These are phyloP conservation scores for Chalciporus chontae DNA, from an alignment of 768 basidiomycete species.

Conservation along the genomic window DNA sequence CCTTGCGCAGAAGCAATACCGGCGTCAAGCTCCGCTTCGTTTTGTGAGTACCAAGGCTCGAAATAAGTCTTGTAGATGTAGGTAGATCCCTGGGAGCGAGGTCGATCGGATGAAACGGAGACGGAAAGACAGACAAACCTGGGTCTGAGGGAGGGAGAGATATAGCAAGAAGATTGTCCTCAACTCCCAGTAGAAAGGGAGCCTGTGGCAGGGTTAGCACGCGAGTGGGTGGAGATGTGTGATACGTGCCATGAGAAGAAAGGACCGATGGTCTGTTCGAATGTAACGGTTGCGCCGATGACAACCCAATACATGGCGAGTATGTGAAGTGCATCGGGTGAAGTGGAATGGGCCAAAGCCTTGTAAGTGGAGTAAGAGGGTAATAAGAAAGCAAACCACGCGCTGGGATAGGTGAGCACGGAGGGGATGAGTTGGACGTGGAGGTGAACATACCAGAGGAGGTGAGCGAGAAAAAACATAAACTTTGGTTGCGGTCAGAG, in stretches of 20 bases:
- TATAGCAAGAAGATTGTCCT: conserved; percentile 68
- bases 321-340: conserved; percentile 51
- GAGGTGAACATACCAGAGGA: conserved; percentile 39
- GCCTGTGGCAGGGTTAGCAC: conserved; percentile 39
- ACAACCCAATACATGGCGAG: conserved; percentile 66
- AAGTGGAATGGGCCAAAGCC: conserved; percentile 51
- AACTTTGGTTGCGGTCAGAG: too few relatives aligned
- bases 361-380: conserved; percentile 68
- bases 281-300: conserved; percentile 54
- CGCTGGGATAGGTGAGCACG: conserved; percentile 34
- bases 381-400: conserved; percentile 68
- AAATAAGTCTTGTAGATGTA: conserved; percentile 60
- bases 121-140: conserved; percentile 38
- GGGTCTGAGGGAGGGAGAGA: conserved; percentile 64
- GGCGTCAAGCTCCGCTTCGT: conserved; percentile 60
- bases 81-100: conserved; percentile 53
- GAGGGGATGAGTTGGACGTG: neutral
- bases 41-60: conserved; percentile 54
- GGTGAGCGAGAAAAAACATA: conserved; percentile 50
- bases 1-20: conserved; percentile 52
- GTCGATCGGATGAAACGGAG: conserved; percentile 2
- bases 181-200: conserved; percentile 75
- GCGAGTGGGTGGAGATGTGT: neutral
- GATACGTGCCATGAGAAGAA: conserved; percentile 58
- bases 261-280: conserved; percentile 63